phyloP scores from a whole-genome alignment of 768 basidiomycete genomes.

The Phallus indusiatus region DNA sequence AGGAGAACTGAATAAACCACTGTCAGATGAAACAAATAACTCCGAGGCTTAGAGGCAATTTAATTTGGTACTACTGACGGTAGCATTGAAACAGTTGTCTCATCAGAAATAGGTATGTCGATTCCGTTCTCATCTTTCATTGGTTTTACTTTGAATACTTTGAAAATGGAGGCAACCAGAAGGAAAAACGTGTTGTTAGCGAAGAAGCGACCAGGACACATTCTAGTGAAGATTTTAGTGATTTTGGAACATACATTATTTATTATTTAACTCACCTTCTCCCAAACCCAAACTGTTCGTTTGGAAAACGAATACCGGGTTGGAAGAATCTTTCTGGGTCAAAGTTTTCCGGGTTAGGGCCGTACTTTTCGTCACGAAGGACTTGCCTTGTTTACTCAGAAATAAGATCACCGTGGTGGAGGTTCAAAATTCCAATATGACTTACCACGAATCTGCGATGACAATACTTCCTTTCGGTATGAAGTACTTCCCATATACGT shows the following conservation, averaged over 20 bases:
- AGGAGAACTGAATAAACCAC: slow-evolving; percentile 19
- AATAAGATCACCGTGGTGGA: no score
- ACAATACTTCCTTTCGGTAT: slow-evolving; percentile 18
- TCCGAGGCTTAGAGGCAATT: neutral
- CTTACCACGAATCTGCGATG: slow-evolving; percentile 16
- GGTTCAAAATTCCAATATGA: no score
- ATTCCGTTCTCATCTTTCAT: slow-evolving; percentile 8
- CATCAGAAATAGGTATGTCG: neutral
- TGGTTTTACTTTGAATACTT: slow-evolving; percentile 8
- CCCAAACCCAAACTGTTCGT: slow-evolving; percentile 30
- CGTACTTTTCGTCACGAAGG: slow-evolving; percentile 5
- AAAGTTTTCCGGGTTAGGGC: slow-evolving; percentile 25
- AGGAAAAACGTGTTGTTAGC: slow-evolving; percentile 4
- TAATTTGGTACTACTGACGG: neutral
- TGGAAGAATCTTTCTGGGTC: slow-evolving; percentile 28
- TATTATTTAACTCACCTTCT: slow-evolving; percentile 18
- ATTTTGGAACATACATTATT: neutral
- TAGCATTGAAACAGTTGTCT: neutral
- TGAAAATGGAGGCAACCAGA: slow-evolving; percentile 10
- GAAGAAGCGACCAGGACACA: slow-evolving; percentile 2
- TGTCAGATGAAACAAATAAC: neutral
- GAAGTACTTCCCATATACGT: slow-evolving; percentile 14
- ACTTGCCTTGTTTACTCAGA: slow-evolving; percentile 12
- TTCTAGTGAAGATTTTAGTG: neutral
- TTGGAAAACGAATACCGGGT: slow-evolving; percentile 16